Evolutionary conservation across 169 alveolate genomes (phyloP).

Genomic region (Cryptosporidium baileyi): DNA sequence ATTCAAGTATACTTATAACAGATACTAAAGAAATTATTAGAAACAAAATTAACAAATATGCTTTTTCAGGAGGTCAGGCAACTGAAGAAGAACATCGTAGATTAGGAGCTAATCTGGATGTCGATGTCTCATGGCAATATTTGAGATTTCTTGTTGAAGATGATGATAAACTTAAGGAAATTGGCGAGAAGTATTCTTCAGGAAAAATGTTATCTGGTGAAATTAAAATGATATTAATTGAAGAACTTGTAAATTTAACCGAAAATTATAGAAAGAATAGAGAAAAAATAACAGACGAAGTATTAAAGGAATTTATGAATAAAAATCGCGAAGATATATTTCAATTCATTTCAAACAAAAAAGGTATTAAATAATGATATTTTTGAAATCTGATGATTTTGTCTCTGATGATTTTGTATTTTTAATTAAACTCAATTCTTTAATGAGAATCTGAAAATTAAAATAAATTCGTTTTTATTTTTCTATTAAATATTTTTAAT

Average conservation of each 20-base stretch:
- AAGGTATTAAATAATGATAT: too few species aligned
- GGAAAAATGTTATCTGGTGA: constrained; percentile 97
- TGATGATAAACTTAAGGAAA: constrained; percentile 91
- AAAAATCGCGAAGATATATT: constrained; percentile 6
- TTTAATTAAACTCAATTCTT: background rate
- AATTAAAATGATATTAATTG: constrained; percentile 89
- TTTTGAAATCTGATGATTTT: too few species aligned
- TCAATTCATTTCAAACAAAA: background rate
- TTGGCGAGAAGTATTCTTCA: constrained; percentile 90
- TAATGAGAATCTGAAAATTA: constrained; percentile 79
- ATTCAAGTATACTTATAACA: constrained; percentile 91
- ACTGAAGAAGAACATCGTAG: constrained; percentile 92
- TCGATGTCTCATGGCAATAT: constrained; percentile 96
- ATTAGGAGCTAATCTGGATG: constrained; percentile 94
- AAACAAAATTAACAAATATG: constrained; percentile 93
- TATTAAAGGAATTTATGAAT: constrained; percentile 11
- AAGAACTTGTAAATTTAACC: constrained; percentile 75
- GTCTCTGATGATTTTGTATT: too few species aligned
- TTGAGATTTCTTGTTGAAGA: constrained; percentile 91
- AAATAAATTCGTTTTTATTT: background rate
- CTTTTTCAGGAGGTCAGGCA: constrained; percentile 95
- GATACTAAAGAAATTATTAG: constrained; percentile 92
- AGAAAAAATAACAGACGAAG: background rate
- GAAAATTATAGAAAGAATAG: constrained; percentile 58
- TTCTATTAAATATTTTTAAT: background rate